Percentiles rank a stretch among this genome's conserved stretches.
Conservation (phyloP, 2,329 filamentous ascomycete genomes). For the Aspergillus costaricaensis region DNA sequence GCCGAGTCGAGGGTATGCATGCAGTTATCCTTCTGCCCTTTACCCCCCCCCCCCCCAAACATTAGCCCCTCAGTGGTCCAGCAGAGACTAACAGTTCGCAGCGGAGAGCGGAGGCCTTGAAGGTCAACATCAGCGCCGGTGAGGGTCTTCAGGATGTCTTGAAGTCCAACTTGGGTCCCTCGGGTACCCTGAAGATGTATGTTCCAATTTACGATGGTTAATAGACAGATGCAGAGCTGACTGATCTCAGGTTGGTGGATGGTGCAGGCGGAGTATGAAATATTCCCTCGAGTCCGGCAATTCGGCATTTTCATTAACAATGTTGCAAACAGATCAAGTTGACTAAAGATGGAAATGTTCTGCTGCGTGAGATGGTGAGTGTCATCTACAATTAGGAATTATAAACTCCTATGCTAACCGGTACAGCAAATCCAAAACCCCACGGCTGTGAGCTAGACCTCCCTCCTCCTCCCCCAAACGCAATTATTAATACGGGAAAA, state of each 20-base stretch:
- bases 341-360: slow-evolving; percentile 96
- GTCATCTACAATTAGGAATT: slow-evolving; percentile 1
- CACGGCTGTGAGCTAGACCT: slow-evolving; percentile 68
- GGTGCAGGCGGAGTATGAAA: slow-evolving; percentile 59
- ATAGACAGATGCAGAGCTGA: slow-evolving; percentile 22
- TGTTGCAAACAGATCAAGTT: slow-evolving; percentile 76
- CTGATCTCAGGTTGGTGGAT: slow-evolving; percentile 58
- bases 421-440: slow-evolving; percentile 90
- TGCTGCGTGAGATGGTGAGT: slow-evolving; percentile 65
- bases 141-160: slow-evolving; percentile 93
- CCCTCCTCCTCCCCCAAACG: slow-evolving; percentile 10
- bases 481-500: slow-evolving; percentile 26
- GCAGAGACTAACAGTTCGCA: slow-evolving; percentile 54
- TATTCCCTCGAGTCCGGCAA: slow-evolving; percentile 13
- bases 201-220: slow-evolving; percentile 19
- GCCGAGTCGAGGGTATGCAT: slow-evolving; percentile 89
- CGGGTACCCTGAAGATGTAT: slow-evolving; percentile 95
- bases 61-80: slow-evolving; percentile 34
- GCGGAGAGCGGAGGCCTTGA: slow-evolving; percentile 94
- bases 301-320: slow-evolving; percentile 19
- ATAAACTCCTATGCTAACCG: slow-evolving; percentile 32
- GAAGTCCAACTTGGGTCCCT: slow-evolving; percentile 91
- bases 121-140: slow-evolving; percentile 94
- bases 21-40: not conserved
- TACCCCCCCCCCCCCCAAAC: slow-evolving; percentile 28